These are phyloP conservation scores for Aureobasidium sp. DNA, from an alignment of 2,329 filamentous ascomycete species.

Conservation along the genomic window DNA sequence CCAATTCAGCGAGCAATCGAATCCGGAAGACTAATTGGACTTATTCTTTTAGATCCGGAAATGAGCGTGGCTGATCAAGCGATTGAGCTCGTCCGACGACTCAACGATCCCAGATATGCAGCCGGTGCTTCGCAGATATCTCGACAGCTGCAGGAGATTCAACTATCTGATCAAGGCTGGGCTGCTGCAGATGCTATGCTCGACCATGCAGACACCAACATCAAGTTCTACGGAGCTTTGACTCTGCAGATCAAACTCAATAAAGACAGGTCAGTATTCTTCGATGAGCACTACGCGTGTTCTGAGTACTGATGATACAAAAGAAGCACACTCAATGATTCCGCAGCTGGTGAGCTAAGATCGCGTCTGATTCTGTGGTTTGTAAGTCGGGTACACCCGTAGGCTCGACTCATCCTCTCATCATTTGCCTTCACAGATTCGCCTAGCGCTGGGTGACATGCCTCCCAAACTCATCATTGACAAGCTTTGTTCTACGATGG, in stretches of 20 bases:
- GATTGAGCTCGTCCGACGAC: slow-evolving; percentile 41
- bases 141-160: slow-evolving; percentile 68
- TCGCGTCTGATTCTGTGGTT: slow-evolving; percentile 58
- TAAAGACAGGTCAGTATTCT: slow-evolving; percentile 27
- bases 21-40: neutral
- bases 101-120: slow-evolving; percentile 42
- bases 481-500: slow-evolving; percentile 71
- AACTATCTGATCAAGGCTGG: slow-evolving; percentile 78
- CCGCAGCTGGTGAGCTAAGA: slow-evolving; percentile 54
- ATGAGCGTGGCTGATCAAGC: slow-evolving; percentile 18
- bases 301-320: slow-evolving; percentile 19
- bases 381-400: slow-evolving; percentile 27
- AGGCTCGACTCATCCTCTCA: neutral
- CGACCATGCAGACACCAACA: slow-evolving; percentile 59
- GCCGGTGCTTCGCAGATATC: slow-evolving; percentile 53
- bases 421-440: neutral
- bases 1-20: neutral
- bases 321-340: slow-evolving; percentile 44
- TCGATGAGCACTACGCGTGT: neutral
- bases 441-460: slow-evolving; percentile 20
- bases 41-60: neutral
- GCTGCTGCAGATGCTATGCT: slow-evolving; percentile 72
- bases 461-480: slow-evolving; percentile 50
- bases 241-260: slow-evolving; percentile 94
- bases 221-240: slow-evolving; percentile 86